Evolutionary conservation across 192 early-diverging fungal genomes (phyloP).

Genomic region (Paraglomus brasilianum): DNA sequence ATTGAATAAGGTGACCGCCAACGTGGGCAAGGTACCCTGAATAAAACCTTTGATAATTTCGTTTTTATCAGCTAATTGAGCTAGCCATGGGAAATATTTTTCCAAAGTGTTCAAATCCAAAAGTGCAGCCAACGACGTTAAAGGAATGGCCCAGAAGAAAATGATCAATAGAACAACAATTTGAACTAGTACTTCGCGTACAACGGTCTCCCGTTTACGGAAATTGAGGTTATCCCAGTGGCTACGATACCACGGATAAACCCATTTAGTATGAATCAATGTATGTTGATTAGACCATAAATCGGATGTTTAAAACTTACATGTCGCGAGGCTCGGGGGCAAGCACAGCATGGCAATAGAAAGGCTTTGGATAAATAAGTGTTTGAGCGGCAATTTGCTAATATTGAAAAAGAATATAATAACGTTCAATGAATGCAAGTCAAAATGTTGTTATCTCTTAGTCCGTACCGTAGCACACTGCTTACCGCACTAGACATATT

Average conservation of each 20-base stretch:
- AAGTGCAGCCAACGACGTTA: constrained; percentile 65
- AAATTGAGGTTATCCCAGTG: constrained; percentile 74
- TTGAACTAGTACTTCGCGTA: constrained; percentile 54
- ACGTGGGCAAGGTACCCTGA: constrained; percentile 68
- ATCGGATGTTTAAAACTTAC: constrained; percentile 1
- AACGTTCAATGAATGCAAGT: not conserved
- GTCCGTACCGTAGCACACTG: not conserved
- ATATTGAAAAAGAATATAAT: constrained; percentile 10
- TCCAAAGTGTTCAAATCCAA: constrained; percentile 59
- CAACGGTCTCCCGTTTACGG: constrained; percentile 51
- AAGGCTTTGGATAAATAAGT: constrained; percentile 63
- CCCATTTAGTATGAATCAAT: too few species aligned
- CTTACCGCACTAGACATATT: constrained; percentile 66
- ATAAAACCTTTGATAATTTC: constrained; percentile 58
- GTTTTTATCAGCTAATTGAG: constrained; percentile 48
- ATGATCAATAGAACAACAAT: constrained; percentile 61
- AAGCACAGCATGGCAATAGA: constrained; percentile 56
- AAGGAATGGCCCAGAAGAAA: constrained; percentile 75
- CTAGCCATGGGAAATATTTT: constrained; percentile 60
- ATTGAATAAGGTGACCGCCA: constrained; percentile 70
- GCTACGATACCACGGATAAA: not conserved
- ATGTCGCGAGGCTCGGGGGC: constrained; percentile 79
- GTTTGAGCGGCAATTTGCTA: constrained; percentile 66
- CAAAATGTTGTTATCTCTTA: not conserved
- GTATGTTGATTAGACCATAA: not conserved